Evolutionary conservation across 1,284 basidiomycete species (phyloP), one percentile per base, ranked within the genome.

Genomic region (Trametes polyzona): DNA sequence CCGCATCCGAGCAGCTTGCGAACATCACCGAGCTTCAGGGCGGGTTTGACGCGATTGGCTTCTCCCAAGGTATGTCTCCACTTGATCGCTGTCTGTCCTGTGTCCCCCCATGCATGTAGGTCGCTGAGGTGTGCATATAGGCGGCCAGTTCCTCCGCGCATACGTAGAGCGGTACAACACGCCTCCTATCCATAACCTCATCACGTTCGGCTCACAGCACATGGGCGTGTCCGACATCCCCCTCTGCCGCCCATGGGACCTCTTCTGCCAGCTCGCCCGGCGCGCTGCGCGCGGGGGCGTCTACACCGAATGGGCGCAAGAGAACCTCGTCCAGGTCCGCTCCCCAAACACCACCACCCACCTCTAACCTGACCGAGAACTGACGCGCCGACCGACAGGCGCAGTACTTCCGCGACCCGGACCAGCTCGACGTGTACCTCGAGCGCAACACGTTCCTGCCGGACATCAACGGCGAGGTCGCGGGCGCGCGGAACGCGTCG

Each of bases 341-440:
- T 5, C n/a, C 43, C 3, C 24, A n/a, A n/a, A n/a, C n/a, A n/a
- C n/a, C n/a, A n/a, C n/a, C 36, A 19, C 32, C 39, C 19, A 29
- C 32, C 8, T 40, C 19, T 21, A 8, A 12, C 14, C 26, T 27
- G 11, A 12, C 23, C 16, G 30, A 43, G 11, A 24, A 10, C n/a
- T 19, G 36, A 30, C 14, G 16, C 9, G 27, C 12, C 7, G 7
- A n/a, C 26, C 17, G 16, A 35, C 63, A 94, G 82, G 96, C 96
- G 1, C 95, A 98, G 69, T 99, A 98, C 75, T 98, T 84, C 73
- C 87, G 96, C 36, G 95, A 98, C 73, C 89, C 92, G 4, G 75
- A 75, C n/a, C 84, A 87, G 23, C 76, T 95, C 43, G 80, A 83
- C 6, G 73, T 78, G 9, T 99, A 98, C 70, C 78, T 92, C 32